Percentiles rank a stretch among this genome's conserved stretches.
phyloP scores from a whole-genome alignment of 2,329 filamentous ascomycete genomes.

The Microcyclosporella mali region DNA sequence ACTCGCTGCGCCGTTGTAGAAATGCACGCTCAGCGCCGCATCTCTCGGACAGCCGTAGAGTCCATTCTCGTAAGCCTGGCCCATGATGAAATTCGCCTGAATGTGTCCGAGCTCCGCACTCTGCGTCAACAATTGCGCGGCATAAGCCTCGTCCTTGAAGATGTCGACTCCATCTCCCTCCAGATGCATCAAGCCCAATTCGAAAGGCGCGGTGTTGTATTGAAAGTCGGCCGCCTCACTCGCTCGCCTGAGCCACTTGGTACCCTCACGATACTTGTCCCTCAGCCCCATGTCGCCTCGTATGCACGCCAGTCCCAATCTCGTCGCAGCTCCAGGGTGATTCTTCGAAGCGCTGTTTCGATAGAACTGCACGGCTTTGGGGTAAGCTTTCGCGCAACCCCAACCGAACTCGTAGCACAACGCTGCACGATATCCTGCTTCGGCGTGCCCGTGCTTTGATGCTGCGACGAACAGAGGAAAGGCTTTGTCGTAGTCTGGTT shows the following conservation, averaged over 20 bases:
- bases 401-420: conserved; percentile 98
- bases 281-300: conserved; percentile 74
- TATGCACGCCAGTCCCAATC: conserved; percentile 83
- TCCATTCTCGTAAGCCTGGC: conserved; percentile 96
- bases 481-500: conserved; percentile 82
- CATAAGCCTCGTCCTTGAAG: conserved; percentile 84
- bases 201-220: conserved; percentile 89
- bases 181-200: conserved; percentile 82
- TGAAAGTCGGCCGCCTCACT: conserved; percentile 82
- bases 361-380: conserved; percentile 90
- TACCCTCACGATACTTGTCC: conserved; percentile 78
- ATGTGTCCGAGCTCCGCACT: conserved; percentile 86
- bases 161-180: conserved; percentile 91
- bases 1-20: conserved; percentile 90
- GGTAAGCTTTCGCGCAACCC: conserved; percentile 83
- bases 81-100: conserved; percentile 79
- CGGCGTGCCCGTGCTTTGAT: conserved; percentile 93
- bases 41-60: conserved; percentile 80
- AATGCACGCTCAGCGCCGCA: conserved; percentile 89
- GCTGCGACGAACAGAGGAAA: conserved; percentile 90
- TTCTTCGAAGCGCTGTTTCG: conserved; percentile 85
- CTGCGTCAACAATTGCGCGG: conserved; percentile 88
- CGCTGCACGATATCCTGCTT: conserved; percentile 87
- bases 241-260: conserved; percentile 95
- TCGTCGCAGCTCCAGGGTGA: conserved; percentile 90